Base-by-base conservation (phyloP, 2,329 filamentous ascomycete genomes). In the Hymenoscyphus scutula region DNA sequence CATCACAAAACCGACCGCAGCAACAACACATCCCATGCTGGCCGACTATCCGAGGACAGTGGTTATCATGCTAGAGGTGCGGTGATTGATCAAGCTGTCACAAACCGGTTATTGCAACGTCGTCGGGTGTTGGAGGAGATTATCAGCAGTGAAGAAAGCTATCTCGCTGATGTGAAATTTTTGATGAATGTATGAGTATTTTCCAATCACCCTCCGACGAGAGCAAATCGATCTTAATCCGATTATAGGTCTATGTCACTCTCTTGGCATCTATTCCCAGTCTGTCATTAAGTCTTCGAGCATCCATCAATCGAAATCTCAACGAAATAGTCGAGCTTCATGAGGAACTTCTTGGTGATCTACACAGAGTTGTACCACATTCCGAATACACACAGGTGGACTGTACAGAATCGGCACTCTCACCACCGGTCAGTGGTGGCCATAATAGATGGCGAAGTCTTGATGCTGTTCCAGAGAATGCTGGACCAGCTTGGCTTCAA, bases 131-230 rank as follows among this genome's bases (percentile, higher is more conserved):
- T 98, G 38, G 90, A 95, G 72, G 95, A 98, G 76, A 79, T 98
- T 58, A 86, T 97, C 64, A 84, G 79, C 62, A 96, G 93, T 0
- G 95, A 98, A 75, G 90, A 95, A 73, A 86, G 89, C 71, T 98
- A 98, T 74, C 88, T 98, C 69, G 86, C 88, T 17, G 94, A 97
- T 71, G 77, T 98, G 62, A 91, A 91, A 70, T 92, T 95, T 67
- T 80, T 98, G 63, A 89, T 90, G 74, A 92, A 96, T 76, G 93
- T 94, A 78, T 51, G 45, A 73, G 86, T 71, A 77, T 77, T 77
- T 59, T 77, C 78, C 71, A 56, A 30, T 8, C 34, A 4, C 19
- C 68, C 90, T 45, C n/a, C 37, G 78, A 96, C 64, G 87, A 89
- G 72, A 90, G 77, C 84, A 72, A 76, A 5, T 15, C 25, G 15